These are phyloP conservation scores for Daedaleopsis nitida DNA, from an alignment of 768 basidiomycete species.

Conservation along the genomic window DNA sequence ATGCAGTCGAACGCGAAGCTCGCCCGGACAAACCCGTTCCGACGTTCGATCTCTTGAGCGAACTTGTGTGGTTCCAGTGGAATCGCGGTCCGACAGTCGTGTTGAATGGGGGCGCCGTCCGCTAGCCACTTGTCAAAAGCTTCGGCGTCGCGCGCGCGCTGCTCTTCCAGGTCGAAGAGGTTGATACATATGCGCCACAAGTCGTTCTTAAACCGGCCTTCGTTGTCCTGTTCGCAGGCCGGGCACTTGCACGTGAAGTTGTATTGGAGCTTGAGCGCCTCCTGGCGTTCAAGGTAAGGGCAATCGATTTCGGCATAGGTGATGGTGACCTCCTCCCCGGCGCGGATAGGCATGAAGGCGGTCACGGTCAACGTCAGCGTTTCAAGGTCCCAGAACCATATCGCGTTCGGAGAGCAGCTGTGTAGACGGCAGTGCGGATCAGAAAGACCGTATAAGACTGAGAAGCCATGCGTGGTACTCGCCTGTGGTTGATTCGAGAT, in stretches of 20 bases:
- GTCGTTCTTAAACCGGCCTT: neutral
- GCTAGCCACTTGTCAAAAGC: too few relatives aligned
- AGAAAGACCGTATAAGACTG: too few relatives aligned
- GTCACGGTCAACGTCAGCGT: neutral
- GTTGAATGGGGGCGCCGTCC: too few relatives aligned
- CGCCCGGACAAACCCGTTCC: too few relatives aligned
- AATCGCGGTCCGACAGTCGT: too few relatives aligned
- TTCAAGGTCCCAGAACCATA: neutral
- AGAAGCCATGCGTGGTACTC: neutral
- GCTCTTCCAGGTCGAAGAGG: neutral
- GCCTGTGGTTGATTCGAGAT: neutral
- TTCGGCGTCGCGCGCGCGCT: too few relatives aligned
- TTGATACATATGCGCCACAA: too few relatives aligned
- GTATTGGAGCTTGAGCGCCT: neutral
- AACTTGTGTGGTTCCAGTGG: too few relatives aligned
- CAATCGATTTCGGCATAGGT: neutral
- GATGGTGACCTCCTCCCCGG: slow-evolving; percentile 3
- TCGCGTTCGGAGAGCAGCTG: neutral
- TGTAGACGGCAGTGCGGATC: neutral
- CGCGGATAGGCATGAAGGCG: neutral
- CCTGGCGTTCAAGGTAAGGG: neutral
- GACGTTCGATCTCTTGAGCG: neutral
- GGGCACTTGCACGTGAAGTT: neutral
- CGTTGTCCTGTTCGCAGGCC: neutral
- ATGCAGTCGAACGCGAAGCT: too few relatives aligned